phyloP scores from a whole-genome alignment of 2,329 filamentous ascomycete genomes.

The Dactylellina cionopaga region DNA sequence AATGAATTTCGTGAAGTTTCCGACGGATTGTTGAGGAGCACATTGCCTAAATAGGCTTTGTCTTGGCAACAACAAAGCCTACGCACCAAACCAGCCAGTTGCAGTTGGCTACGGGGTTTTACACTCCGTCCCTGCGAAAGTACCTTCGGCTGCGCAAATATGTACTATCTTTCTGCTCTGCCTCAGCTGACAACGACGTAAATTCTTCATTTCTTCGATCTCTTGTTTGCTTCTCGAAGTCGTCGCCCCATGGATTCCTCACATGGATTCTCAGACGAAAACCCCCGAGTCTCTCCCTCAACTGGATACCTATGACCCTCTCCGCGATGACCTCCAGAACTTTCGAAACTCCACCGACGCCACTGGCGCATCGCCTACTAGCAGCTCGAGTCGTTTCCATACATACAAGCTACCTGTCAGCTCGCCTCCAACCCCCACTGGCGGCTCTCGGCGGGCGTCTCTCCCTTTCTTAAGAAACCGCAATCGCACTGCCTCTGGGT shows the following conservation, averaged over 20 bases:
- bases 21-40: too few relatives aligned
- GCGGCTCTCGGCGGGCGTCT: constrained; percentile 18
- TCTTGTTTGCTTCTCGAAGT: too few relatives aligned
- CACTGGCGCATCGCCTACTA: constrained; percentile 45
- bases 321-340: constrained; percentile 52
- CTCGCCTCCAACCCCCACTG: constrained; percentile 32
- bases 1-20: too few relatives aligned
- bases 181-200: neutral
- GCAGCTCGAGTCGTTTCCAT: constrained; percentile 5
- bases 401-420: constrained; percentile 16
- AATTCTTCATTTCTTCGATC: neutral
- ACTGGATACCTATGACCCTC: constrained; percentile 48
- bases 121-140: neutral
- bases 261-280: constrained; percentile 47
- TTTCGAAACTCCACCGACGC: constrained; percentile 52
- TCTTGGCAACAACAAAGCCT: too few relatives aligned
- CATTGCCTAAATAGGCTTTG: too few relatives aligned
- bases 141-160: constrained; percentile 3
- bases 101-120: neutral
- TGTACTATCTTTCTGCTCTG: constrained; percentile 12
- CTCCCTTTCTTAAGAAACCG: constrained; percentile 44
- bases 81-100: constrained; percentile 18
- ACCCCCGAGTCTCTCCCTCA: constrained; percentile 31
- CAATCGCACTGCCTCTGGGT: constrained; percentile 46
- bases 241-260: constrained; percentile 44